These are phyloP conservation scores for Penicillium sp. DNA, from an alignment of 2,329 filamentous ascomycete genomes.

Conservation along the genomic window DNA sequence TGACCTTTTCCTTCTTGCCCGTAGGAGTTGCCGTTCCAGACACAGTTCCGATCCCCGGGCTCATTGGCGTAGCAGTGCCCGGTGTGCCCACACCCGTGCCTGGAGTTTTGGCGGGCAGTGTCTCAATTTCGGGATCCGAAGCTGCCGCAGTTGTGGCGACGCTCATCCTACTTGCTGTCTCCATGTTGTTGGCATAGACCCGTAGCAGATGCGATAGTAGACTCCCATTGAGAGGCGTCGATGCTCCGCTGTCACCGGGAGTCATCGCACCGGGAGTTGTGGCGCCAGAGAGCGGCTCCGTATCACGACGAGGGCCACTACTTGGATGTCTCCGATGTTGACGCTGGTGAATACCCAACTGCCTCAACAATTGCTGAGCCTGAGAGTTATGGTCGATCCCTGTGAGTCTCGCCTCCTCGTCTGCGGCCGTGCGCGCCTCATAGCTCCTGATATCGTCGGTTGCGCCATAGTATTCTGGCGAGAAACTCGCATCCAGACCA, in stretches of 20 bases:
- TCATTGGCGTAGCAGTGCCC: neutral
- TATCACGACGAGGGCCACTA: neutral
- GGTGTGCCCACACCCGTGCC: conserved; percentile 18
- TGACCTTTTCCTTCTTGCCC: conserved; percentile 37
- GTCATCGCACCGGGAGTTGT: conserved; percentile 28
- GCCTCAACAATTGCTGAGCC: conserved; percentile 30
- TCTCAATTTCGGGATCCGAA: conserved; percentile 28
- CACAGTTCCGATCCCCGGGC: neutral
- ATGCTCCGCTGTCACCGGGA: conserved; percentile 21
- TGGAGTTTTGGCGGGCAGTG: conserved; percentile 18
- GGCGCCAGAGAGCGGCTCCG: conserved; percentile 28
- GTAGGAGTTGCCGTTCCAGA: conserved; percentile 16
- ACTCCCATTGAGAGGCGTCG: conserved; percentile 50
- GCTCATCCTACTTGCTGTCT: conserved; percentile 36
- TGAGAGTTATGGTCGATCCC: conserved; percentile 27
- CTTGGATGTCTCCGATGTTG: conserved; percentile 11
- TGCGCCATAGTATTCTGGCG: conserved; percentile 32
- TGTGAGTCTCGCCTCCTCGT: conserved; percentile 27
- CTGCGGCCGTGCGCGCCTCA: conserved; percentile 27
- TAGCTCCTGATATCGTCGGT: conserved; percentile 32
- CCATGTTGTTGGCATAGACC: conserved; percentile 63
- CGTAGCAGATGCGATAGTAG: conserved; percentile 73
- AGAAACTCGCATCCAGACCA: conserved; percentile 29
- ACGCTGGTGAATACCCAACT: conserved; percentile 22
- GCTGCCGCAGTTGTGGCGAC: conserved; percentile 25